Base-by-base conservation (phyloP, 1,139 yeast genomes). In the Nakaseomyces kungkrabaensis region DNA sequence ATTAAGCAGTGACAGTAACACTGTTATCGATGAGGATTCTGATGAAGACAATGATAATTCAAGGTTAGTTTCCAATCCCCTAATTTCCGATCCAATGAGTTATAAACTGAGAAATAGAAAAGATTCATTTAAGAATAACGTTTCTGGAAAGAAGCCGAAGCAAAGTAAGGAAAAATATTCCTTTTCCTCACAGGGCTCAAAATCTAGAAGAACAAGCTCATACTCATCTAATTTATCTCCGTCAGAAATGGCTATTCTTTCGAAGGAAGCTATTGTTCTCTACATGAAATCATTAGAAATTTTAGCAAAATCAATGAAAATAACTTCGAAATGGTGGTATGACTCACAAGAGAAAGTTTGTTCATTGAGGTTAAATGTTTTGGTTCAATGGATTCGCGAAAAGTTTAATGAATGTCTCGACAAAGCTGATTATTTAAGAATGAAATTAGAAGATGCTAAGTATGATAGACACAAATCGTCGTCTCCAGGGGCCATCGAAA, bases 361-460 rank as follows among this genome's bases (percentile, higher is more conserved):
- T 33, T 60, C 71, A 13, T 53, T 65, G 29, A 77, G 79, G 52
- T 74, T 92, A 58, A 87, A 87, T 62, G 83, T 85, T 50, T 72
- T 87, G 49, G 96, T 92, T 6, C 97, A 92, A 67, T 89, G 97
- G 96, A 81, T 87, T 8, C 76, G 97, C 53, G 90, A 85, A 51
- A 78, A 82, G 54, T 92, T 89, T 68, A 92, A 92, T 67, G 96
- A 89, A 62, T 79, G 87, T 53, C 73, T 92, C 53, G 96, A 86
- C 55, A 85, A 83, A 63, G 97, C 97, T 0, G 97, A 90, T 60
- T 81, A 78, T 60, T 77, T 87, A 45, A 54, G 65, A 33, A 33
- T 58, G 37, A 62, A 57, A 48, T 44, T 61, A 3, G 49, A 50
- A 17, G 59, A 60, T 26, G 43, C 50, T 42, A 52, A 53, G 11